These are phyloP conservation scores for Ampelocalamus luodianensis DNA, from an alignment of 176 grass and related monocot genomes.

Conservation along the genomic window DNA sequence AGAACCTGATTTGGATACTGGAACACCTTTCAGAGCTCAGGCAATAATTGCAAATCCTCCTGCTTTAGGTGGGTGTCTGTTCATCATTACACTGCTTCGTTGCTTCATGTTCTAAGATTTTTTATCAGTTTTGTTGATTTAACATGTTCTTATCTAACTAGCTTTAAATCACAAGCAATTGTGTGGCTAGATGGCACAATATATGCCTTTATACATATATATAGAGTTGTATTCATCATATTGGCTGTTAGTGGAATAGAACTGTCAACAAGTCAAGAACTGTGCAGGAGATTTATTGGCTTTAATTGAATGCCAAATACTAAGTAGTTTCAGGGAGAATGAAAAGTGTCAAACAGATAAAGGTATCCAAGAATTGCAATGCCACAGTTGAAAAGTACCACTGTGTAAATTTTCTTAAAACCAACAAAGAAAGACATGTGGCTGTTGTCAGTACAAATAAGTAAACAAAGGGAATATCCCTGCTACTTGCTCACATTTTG, in stretches of 20 bases:
- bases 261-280: no score
- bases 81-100: constrained; percentile 41
- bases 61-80: constrained; percentile 79
- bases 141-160: neutral
- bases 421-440: neutral
- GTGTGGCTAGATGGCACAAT: neutral
- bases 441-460: neutral
- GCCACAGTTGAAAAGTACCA: constrained; percentile 17
- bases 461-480: constrained; percentile 6
- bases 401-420: neutral
- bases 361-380: no score
- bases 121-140: constrained; percentile 14
- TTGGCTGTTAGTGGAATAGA: no score
- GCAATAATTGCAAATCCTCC: constrained; percentile 99
- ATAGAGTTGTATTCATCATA: neutral
- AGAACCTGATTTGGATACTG: constrained; percentile 92
- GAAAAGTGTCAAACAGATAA: no score
- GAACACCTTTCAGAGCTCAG: constrained; percentile 81
- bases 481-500: constrained; percentile 24
- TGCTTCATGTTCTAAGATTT: constrained; percentile 13
- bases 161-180: neutral
- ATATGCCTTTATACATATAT: neutral
- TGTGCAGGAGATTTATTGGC: no score
- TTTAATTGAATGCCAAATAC: no score
- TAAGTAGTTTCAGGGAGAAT: no score